A percentile compares a stretch with the other conserved stretches of the same genome.
Evolutionary conservation across 495 filamentous ascomycete genomes (phyloP).

Genomic region (Penicillium steckii): DNA sequence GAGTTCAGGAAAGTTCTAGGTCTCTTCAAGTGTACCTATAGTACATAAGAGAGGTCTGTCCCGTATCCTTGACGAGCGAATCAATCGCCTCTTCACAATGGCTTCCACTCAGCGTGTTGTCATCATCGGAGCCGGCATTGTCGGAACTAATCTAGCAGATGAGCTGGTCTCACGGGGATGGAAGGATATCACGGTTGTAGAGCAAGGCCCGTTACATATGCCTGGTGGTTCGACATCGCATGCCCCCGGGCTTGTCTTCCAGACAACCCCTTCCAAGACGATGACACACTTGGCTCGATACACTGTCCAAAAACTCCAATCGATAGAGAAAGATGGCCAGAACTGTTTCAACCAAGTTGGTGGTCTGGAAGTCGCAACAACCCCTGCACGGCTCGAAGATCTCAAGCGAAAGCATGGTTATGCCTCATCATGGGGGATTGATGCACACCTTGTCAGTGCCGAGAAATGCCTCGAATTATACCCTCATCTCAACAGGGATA

Average conservation of each 20-base stretch:
- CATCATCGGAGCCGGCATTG: slow-evolving; percentile 55
- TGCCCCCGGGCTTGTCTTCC: slow-evolving; percentile 52
- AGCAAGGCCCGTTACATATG: slow-evolving; percentile 50
- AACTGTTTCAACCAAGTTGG: slow-evolving; percentile 52
- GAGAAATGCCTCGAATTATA: slow-evolving; percentile 45
- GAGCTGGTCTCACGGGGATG: slow-evolving; percentile 51
- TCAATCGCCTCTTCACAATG: slow-evolving; percentile 15
- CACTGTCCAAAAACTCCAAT: slow-evolving; percentile 47
- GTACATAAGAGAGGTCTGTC: slow-evolving; percentile 8
- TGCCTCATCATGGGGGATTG: slow-evolving; percentile 47
- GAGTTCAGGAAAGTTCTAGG: slow-evolving; percentile 1
- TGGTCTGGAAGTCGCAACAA: slow-evolving; percentile 51
- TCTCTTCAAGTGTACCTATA: neutral
- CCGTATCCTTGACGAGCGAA: slow-evolving; percentile 7
- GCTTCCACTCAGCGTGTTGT: slow-evolving; percentile 35
- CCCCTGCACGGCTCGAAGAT: slow-evolving; percentile 45
- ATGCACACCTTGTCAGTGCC: slow-evolving; percentile 37
- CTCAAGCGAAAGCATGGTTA: slow-evolving; percentile 53
- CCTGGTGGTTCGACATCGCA: slow-evolving; percentile 55
- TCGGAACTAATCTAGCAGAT: slow-evolving; percentile 52
- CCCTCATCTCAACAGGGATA: slow-evolving; percentile 41
- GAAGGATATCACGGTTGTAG: slow-evolving; percentile 52
- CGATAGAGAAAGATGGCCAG: slow-evolving; percentile 38
- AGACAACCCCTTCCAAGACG: slow-evolving; percentile 48
- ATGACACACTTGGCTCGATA: slow-evolving; percentile 50